A percentile compares a stretch with the other conserved stretches of the same genome.
Conservation (phyloP, 1,284 basidiomycete species). For the Schizophyllum amplum region DNA sequence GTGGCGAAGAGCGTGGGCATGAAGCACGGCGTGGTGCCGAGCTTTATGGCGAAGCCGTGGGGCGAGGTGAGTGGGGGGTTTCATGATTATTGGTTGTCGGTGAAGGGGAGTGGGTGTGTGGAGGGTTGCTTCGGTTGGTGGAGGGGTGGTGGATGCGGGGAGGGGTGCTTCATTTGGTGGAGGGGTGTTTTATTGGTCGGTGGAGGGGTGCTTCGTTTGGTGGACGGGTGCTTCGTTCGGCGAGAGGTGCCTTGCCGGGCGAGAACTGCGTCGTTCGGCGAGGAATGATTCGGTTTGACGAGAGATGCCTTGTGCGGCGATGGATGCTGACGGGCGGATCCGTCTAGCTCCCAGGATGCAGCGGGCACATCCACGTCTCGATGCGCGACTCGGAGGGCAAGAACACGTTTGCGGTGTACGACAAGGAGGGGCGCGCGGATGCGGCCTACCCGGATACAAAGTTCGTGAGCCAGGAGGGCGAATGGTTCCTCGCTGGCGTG, state of each 20-base stretch:
- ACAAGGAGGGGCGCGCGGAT: constrained; percentile 52
- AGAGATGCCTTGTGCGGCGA: too few species aligned
- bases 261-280: too few species aligned
- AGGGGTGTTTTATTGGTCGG: too few species aligned
- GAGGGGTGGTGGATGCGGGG: too few species aligned
- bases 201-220: too few species aligned
- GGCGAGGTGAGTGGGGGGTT: constrained; percentile 52
- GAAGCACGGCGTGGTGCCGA: constrained; percentile 82
- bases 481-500: constrained; percentile 90
- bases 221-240: too few species aligned
- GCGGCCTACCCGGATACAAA: constrained; percentile 78
- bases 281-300: too few species aligned
- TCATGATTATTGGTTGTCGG: too few species aligned
- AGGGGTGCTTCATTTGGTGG: too few species aligned
- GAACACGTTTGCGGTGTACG: constrained; percentile 73
- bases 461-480: constrained; percentile 78
- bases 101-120: too few species aligned
- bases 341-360: constrained; percentile 78
- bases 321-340: background rate
- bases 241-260: too few species aligned
- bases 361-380: constrained; percentile 94
- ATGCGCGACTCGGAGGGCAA: constrained; percentile 61
- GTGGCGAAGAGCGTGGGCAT: constrained; percentile 89
- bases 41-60: constrained; percentile 99
- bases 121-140: too few species aligned